These are phyloP conservation scores for Globisporangium alternatum DNA, from an alignment of 352 stramenopile genomes.

Conservation along the genomic window DNA sequence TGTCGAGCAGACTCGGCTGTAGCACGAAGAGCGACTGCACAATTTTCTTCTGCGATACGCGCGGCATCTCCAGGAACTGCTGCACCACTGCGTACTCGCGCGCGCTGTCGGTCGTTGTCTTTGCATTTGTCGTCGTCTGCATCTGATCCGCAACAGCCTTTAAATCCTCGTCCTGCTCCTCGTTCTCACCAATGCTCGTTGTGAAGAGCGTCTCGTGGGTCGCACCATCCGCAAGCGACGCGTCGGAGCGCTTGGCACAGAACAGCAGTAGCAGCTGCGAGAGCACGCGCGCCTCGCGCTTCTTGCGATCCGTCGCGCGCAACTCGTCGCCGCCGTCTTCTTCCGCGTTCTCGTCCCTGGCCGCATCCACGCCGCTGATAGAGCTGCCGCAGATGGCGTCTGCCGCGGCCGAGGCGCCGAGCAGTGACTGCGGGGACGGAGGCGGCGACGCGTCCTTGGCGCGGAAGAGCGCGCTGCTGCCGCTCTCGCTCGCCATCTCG, in stretches of 20 bases:
- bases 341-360: neutral
- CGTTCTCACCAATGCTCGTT: neutral
- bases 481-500: constrained; percentile 4
- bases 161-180: neutral
- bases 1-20: constrained; percentile 32
- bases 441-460: constrained; percentile 3
- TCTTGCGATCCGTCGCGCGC: constrained; percentile 4
- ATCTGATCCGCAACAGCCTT: neutral
- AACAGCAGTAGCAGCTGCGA: constrained; percentile 46
- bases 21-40: constrained; percentile 43
- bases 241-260: constrained; percentile 21
- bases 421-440: neutral
- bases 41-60: constrained; percentile 39
- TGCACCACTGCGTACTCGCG: constrained; percentile 33
- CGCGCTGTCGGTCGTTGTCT: constrained; percentile 1
- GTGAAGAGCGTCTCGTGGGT: constrained; percentile 2
- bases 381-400: neutral
- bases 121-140: constrained; percentile 6
- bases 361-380: neutral
- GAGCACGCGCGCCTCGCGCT: constrained; percentile 38
- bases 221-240: neutral
- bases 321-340: neutral
- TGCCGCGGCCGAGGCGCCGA: neutral
- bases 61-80: constrained; percentile 35
- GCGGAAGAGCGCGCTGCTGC: constrained; percentile 11